A percentile compares a stretch with the other conserved stretches of the same genome.
Conservation (phyloP, 495 filamentous ascomycete genomes). For the Niebla homalea region DNA sequence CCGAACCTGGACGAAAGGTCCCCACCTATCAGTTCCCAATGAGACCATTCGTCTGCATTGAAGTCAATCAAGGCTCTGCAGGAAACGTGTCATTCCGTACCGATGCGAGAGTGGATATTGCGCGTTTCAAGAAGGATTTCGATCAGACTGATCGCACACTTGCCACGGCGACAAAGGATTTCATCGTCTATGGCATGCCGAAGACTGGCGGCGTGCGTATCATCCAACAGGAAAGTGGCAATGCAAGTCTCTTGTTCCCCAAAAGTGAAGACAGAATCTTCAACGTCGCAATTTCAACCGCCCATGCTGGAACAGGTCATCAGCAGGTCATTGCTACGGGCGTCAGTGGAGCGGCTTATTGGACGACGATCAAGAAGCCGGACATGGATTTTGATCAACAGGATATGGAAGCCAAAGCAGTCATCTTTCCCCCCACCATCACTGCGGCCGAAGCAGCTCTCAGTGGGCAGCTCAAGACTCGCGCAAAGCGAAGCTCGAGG, state of each 20-base stretch:
- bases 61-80: conserved; percentile 22
- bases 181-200: conserved; percentile 84
- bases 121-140: conserved; percentile 88
- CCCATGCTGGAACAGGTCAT: conserved; percentile 34
- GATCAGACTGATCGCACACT: conserved; percentile 93
- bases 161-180: conserved; percentile 75
- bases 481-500: conserved; percentile 73
- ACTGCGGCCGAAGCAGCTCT: conserved; percentile 64
- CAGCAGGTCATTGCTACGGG: conserved; percentile 84
- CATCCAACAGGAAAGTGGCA: conserved; percentile 86
- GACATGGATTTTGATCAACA: conserved; percentile 62
- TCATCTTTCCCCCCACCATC: conserved; percentile 70
- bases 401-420: conserved; percentile 59
- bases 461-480: conserved; percentile 87
- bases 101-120: conserved; percentile 73
- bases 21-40: conserved; percentile 91
- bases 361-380: conserved; percentile 59
- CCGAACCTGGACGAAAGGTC: conserved; percentile 45
- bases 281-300: conserved; percentile 70
- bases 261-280: conserved; percentile 82
- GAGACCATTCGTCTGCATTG: conserved; percentile 82
- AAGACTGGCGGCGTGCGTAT: conserved; percentile 85
- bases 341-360: conserved; percentile 87
- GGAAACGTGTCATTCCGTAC: conserved; percentile 22
- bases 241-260: conserved; percentile 77